Conservation (phyloP, 2,329 filamentous ascomycete genomes). For the Stenocarpella maydis region DNA sequence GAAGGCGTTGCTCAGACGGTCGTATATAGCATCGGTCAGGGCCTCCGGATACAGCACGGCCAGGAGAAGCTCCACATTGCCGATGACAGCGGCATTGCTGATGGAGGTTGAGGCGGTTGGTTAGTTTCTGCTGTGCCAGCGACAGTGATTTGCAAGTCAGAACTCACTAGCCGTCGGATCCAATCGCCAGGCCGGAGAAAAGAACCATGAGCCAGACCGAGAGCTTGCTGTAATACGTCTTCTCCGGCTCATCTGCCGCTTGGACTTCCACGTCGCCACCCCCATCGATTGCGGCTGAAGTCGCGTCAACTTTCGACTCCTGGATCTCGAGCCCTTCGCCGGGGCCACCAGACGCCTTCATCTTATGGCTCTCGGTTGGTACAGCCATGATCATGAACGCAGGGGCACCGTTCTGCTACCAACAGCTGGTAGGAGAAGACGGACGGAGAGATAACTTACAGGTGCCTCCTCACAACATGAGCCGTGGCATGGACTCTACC, state of each 20-base stretch:
- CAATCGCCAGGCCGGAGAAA: conserved; percentile 55
- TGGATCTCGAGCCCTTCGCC: conserved; percentile 10
- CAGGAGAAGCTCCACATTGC: conserved; percentile 53
- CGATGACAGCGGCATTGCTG: conserved; percentile 54
- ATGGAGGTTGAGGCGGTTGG: not conserved
- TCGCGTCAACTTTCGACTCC: conserved; percentile 14
- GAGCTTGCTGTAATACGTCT: conserved; percentile 46
- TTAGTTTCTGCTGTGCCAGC: not conserved
- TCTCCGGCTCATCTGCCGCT: conserved; percentile 18
- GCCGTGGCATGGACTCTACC: not conserved
- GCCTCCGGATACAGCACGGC: conserved; percentile 52
- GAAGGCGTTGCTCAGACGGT: conserved; percentile 62
- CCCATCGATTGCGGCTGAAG: not conserved
- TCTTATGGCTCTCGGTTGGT: not conserved
- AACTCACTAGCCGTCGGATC: conserved; percentile 53
- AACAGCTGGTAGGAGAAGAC: too few species aligned
- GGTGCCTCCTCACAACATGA: not conserved
- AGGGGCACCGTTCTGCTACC: not conserved
- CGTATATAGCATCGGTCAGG: conserved; percentile 54
- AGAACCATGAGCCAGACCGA: conserved; percentile 54
- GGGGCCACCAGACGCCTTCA: not conserved
- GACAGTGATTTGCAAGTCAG: rapidly evolving
- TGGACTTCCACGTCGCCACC: conserved; percentile 27
- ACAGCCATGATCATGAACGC: not conserved
- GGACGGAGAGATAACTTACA: not conserved